A percentile compares a stretch with the other conserved stretches of the same genome.
Conservation (phyloP, 768 basidiomycete species). For the Podaxis rugospora region DNA sequence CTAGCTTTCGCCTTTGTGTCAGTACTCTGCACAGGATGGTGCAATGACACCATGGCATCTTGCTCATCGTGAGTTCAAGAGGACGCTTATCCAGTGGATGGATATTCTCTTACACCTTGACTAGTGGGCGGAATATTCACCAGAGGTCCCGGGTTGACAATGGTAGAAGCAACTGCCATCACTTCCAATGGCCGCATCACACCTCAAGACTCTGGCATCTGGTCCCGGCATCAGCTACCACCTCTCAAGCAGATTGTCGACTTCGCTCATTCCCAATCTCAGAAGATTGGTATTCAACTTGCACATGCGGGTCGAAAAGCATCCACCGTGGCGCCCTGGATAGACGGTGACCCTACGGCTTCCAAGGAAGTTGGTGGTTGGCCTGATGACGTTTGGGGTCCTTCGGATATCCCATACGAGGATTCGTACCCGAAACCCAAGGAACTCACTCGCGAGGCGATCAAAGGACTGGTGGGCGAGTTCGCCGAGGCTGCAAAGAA, state of each 20-base stretch:
- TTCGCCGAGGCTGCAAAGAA: constrained; percentile 48
- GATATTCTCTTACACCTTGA: neutral
- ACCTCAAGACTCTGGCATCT: constrained; percentile 57
- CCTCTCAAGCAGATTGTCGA: constrained; percentile 27
- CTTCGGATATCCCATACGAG: constrained; percentile 44
- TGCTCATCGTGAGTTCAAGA: constrained; percentile 48
- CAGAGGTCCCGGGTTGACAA: constrained; percentile 49
- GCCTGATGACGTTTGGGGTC: constrained; percentile 50
- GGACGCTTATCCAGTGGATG: constrained; percentile 12
- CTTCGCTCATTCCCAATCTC: constrained; percentile 67
- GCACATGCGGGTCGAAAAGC: constrained; percentile 75
- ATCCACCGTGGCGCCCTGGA: constrained; percentile 58
- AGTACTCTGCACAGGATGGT: constrained; percentile 56
- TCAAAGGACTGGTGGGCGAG: constrained; percentile 50
- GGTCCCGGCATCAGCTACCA: constrained; percentile 43
- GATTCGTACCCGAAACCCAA: constrained; percentile 46
- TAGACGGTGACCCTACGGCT: constrained; percentile 27
- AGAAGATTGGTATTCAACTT: constrained; percentile 70
- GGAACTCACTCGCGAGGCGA: constrained; percentile 50
- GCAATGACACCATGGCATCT: constrained; percentile 49
- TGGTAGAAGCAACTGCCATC: constrained; percentile 63
- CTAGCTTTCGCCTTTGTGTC: constrained; percentile 52
- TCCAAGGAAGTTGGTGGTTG: constrained; percentile 38
- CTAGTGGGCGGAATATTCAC: constrained; percentile 46
- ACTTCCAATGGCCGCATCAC: constrained; percentile 53